A percentile compares a stretch with the other conserved stretches of the same genome.
phyloP scores from a whole-genome alignment of 495 filamentous ascomycete genomes.

The Lasiosphaeria ovina region DNA sequence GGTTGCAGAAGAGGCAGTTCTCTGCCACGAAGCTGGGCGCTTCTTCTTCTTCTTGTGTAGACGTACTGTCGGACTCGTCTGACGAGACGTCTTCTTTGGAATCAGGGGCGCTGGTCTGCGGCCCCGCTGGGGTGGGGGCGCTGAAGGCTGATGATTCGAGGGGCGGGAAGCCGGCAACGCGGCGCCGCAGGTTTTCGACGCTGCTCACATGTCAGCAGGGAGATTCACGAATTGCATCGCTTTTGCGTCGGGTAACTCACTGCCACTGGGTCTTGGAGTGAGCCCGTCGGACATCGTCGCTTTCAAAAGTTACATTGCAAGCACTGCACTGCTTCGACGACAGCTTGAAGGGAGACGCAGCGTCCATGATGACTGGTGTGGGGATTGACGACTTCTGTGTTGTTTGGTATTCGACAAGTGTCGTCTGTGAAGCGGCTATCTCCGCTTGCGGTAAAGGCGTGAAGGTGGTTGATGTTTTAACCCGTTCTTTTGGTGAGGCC shows the following conservation, averaged over 20 bases:
- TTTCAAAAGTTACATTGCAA: conserved; percentile 14
- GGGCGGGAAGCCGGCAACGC: background rate
- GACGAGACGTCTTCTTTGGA: background rate
- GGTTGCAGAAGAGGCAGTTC: conserved; percentile 27
- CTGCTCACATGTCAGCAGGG: background rate
- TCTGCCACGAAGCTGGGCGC: background rate
- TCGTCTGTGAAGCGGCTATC: no score
- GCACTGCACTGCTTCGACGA: conserved; percentile 7
- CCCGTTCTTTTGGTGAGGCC: no score
- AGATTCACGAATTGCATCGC: background rate
- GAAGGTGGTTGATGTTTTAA: no score
- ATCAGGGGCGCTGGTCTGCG: background rate
- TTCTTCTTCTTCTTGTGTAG: background rate
- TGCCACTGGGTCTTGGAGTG: conserved; percentile 18
- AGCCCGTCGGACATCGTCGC: conserved; percentile 5
- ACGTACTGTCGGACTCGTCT: background rate
- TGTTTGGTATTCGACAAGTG: no score
- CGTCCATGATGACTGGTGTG: background rate
- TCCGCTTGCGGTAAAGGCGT: no score
- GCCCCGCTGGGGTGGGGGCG: background rate
- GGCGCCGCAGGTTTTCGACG: background rate
- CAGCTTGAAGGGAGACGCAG: background rate
- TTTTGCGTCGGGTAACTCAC: conserved; percentile 1
- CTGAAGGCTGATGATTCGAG: background rate
- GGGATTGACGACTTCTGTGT: no score